Percentiles rank a stretch among this genome's conserved stretches.
Evolutionary conservation across 805 yeast species (phyloP).

Genomic region (Wickerhamiella kurtzmanii): DNA sequence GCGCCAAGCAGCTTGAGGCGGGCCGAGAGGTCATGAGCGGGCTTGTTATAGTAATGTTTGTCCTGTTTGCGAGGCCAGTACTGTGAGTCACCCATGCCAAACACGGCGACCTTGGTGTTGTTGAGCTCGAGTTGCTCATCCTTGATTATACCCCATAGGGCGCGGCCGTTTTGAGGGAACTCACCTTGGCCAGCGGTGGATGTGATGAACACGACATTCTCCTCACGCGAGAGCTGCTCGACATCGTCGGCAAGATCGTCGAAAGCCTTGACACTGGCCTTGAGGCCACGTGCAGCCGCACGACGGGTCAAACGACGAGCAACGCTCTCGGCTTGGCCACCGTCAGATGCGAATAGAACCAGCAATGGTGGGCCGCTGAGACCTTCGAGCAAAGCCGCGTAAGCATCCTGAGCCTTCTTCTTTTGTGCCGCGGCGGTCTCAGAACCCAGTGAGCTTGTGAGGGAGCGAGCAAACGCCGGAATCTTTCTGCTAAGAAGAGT

Average conservation of each 20-base stretch:
- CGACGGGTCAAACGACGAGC: slow-evolving; percentile 68
- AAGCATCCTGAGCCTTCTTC: slow-evolving; percentile 62
- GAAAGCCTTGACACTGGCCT: slow-evolving; percentile 50
- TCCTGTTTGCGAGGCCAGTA: slow-evolving; percentile 98
- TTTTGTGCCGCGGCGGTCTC: slow-evolving; percentile 47
- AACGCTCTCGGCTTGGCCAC: slow-evolving; percentile 75
- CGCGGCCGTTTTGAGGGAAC: slow-evolving; percentile 70
- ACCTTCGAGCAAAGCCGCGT: slow-evolving; percentile 63
- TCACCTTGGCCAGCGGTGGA: slow-evolving; percentile 84
- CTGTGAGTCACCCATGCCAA: slow-evolving; percentile 69
- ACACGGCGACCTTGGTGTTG: slow-evolving; percentile 43
- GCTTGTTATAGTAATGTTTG: slow-evolving; percentile 85
- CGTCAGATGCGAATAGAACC: slow-evolving; percentile 79
- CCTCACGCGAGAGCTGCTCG: slow-evolving; percentile 51
- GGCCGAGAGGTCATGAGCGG: slow-evolving; percentile 57
- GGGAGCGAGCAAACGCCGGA: slow-evolving; percentile 66
- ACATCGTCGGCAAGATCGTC: slow-evolving; percentile 54
- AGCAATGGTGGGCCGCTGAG: slow-evolving; percentile 85
- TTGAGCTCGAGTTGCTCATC: slow-evolving; percentile 48
- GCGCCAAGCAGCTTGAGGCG: slow-evolving; percentile 62
- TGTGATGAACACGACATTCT: slow-evolving; percentile 52
- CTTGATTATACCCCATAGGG: slow-evolving; percentile 61
- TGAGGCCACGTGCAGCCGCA: slow-evolving; percentile 67
- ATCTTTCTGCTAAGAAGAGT: slow-evolving; percentile 56
- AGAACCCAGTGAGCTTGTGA: slow-evolving; percentile 49